phyloP scores from a whole-genome alignment of 2,329 filamentous ascomycete species.

The Phyllosticta paracitricarpa region DNA sequence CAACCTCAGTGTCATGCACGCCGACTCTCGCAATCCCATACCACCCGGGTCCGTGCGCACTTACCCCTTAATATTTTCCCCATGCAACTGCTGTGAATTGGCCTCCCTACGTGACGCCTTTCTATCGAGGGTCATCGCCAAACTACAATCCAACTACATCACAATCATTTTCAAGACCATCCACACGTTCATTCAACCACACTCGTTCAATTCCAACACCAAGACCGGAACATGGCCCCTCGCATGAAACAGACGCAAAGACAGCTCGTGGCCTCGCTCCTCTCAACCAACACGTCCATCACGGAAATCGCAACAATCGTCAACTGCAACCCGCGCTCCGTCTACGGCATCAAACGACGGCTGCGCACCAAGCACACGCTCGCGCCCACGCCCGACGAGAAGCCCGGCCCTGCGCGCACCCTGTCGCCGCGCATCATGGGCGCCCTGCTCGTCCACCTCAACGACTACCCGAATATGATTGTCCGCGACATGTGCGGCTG shows the following conservation, averaged over 20 bases:
- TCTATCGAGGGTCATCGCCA: neutral
- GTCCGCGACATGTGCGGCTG: neutral
- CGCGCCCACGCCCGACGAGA: neutral
- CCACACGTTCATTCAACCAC: neutral
- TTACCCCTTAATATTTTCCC: neutral
- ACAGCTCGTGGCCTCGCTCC: neutral
- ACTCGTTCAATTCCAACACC: neutral
- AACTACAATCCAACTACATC: neutral
- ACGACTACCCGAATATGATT: neutral
- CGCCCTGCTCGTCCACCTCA: neutral
- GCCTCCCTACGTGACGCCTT: neutral
- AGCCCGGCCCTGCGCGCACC: neutral
- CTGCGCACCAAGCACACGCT: neutral
- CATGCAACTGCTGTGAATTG: neutral
- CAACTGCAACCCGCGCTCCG: neutral
- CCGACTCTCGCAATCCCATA: neutral
- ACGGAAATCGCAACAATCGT: neutral
- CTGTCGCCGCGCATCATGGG: neutral
- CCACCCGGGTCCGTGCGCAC: neutral
- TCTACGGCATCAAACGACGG: neutral
- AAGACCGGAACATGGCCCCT: neutral
- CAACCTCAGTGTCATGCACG: neutral
- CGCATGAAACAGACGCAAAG: neutral
- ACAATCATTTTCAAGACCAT: neutral
- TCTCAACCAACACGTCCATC: neutral